Evolutionary conservation across 78 protist genomes (phyloP).

Genomic region (Reticulomyxa filosa): DNA sequence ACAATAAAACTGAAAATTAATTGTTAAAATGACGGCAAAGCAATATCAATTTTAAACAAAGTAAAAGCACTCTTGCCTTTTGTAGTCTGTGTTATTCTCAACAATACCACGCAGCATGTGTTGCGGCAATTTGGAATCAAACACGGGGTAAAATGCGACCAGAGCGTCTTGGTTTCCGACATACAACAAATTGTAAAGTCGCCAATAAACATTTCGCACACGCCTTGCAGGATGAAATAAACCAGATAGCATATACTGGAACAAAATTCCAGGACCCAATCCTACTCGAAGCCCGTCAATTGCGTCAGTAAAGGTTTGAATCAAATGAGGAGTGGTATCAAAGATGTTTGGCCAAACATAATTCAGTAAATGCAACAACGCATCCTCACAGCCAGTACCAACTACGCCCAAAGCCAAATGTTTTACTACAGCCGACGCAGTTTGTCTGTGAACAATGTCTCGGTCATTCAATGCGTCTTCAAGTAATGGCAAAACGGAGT

Average conservation of each 20-base stretch:
- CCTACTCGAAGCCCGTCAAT: slow-evolving; percentile 78
- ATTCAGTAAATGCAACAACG: slow-evolving; percentile 83
- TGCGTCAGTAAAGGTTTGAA: slow-evolving; percentile 86
- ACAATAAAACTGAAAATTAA: too few relatives aligned
- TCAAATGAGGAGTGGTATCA: slow-evolving; percentile 92
- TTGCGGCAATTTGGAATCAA: too few relatives aligned
- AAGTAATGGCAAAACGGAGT: slow-evolving; percentile 80
- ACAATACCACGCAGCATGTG: too few relatives aligned
- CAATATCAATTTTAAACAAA: too few relatives aligned
- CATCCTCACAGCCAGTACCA: slow-evolving; percentile 86
- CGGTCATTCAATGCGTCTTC: slow-evolving; percentile 96
- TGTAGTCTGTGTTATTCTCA: too few relatives aligned
- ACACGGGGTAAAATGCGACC: slow-evolving; percentile 36
- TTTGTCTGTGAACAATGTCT: slow-evolving; percentile 87
- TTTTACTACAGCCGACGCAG: slow-evolving; percentile 61
- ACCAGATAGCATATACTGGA: slow-evolving; percentile 55
- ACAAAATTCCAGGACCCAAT: slow-evolving; percentile 68
- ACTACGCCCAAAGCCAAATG: slow-evolving; percentile 47
- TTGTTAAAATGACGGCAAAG: too few relatives aligned
- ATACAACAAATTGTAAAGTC: slow-evolving; percentile 78
- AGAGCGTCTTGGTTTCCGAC: slow-evolving; percentile 44
- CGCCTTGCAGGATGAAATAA: slow-evolving; percentile 43
- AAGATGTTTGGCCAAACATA: slow-evolving; percentile 96
- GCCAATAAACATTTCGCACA: slow-evolving; percentile 95
- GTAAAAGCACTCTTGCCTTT: too few relatives aligned